Evolutionary conservation across 1,284 basidiomycete species (phyloP), one percentile per base, ranked within the genome.

Genomic region (Fomes fomentarius): DNA sequence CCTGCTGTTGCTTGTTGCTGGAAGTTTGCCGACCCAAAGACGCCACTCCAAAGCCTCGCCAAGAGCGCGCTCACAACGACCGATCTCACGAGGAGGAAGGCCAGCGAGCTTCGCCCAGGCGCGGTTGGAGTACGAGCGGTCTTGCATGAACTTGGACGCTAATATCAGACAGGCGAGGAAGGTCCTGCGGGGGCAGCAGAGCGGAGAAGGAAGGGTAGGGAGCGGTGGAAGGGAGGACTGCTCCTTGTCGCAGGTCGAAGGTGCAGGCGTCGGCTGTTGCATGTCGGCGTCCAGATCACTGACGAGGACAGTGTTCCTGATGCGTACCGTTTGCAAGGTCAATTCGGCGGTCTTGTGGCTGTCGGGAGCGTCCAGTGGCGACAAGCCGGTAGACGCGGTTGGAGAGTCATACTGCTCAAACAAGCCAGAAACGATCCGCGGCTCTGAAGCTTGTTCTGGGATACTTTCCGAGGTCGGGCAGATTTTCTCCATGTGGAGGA

Each of bases 61-160:
- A 30, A 93, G 79, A 0, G 90, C 89, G 22, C 87, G 84, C 69
- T 93, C 89, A 64, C 90, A 92, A 22, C 89, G 82, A 25, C 89
- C 84, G 47, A 93, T 89, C 72, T 93, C 89, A 35, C 87, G 77
- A 9, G 89, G 82, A 1, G 87, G 85, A 4, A 93, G 78, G 28
- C 91, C 89, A 22, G 88, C 90, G 1, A 93, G 77, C 67, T 94
- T 94, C 7, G 91, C 87, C 94, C 94, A 97, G 17, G 94, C 94
- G 19, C 87, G 83, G 69, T 97, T 96, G 14, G 91, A 94, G 66
- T 95, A 97, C 50, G 91, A 94, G 52, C 91, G 87, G 67, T 98
- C 95, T 74, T 96, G 93, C 54, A 91, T 84, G 70, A 96, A 96
- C 69, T 98, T 97, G 25, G 90, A 89, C 0, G 94, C 94, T 40